A percentile compares a stretch with the other conserved stretches of the same genome.
Evolutionary conservation across 2,329 filamentous ascomycete species (phyloP).

Genomic region (Aspergillus sergii): DNA sequence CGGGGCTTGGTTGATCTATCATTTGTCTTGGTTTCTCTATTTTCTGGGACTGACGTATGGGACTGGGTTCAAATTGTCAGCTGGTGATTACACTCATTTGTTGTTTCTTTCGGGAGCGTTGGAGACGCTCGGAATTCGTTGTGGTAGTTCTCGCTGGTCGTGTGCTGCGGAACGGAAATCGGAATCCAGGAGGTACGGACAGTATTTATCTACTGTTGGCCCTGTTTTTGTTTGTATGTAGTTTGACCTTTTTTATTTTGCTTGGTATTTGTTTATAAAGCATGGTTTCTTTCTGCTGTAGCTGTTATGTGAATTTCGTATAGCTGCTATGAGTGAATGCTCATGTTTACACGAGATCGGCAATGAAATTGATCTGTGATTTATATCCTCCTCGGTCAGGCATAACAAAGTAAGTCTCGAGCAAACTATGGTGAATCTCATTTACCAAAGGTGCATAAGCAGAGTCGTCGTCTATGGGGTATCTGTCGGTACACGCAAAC

Average conservation of each 20-base stretch:
- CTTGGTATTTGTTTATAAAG: too few species aligned
- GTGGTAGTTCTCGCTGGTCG: neutral
- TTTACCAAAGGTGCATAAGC: neutral
- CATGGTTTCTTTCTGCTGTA: too few species aligned
- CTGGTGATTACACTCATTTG: neutral
- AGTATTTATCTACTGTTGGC: too few species aligned
- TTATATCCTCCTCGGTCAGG: neutral
- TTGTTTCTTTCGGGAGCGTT: neutral
- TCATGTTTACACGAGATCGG: neutral
- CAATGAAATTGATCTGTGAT: neutral
- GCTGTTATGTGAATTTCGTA: too few species aligned
- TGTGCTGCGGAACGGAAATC: neutral
- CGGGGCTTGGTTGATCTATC: neutral
- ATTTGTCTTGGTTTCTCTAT: neutral
- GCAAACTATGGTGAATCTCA: neutral
- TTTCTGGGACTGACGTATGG: neutral
- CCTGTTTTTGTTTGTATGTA: neutral
- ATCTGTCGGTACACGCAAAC: conserved; percentile 4
- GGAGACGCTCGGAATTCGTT: neutral
- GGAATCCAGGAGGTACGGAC: neutral
- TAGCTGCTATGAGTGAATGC: neutral
- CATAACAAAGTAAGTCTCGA: neutral
- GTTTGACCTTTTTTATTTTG: too few species aligned
- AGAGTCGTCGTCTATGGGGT: conserved; percentile 6
- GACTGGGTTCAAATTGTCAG: neutral